A percentile compares a stretch with the other conserved stretches of the same genome.
These are phyloP conservation scores for Gossypium thurberi DNA, from an alignment of 345 rosid genomes.

Conservation along the genomic window DNA sequence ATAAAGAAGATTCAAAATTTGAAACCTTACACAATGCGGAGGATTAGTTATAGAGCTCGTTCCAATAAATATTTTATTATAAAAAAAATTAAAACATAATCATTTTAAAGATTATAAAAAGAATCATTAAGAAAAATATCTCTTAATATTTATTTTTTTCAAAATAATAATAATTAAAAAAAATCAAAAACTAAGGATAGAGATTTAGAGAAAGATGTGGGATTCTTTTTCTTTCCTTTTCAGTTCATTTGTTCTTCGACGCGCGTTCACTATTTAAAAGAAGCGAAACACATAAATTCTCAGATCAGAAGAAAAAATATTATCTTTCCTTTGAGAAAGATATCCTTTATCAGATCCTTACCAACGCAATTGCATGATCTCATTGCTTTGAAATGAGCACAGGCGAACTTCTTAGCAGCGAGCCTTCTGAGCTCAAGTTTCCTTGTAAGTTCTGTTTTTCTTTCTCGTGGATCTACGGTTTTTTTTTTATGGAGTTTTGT, in stretches of 20 bases:
- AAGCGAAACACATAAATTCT: not conserved
- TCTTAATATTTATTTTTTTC: too few relatives aligned
- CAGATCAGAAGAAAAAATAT: not conserved
- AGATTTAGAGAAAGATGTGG: not conserved
- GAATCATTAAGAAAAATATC: too few relatives aligned
- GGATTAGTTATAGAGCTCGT: too few relatives aligned
- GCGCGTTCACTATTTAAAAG: slow-evolving; percentile 3
- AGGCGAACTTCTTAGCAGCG: slow-evolving; percentile 67
- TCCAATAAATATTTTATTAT: rapidly evolving
- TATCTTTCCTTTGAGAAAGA: not conserved
- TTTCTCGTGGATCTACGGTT: slow-evolving; percentile 10
- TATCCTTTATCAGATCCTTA: slow-evolving; percentile 3
- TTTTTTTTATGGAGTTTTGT: slow-evolving; percentile 14
- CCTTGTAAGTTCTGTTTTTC: slow-evolving; percentile 35
- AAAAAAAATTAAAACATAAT: too few relatives aligned
- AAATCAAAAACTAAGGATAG: not conserved
- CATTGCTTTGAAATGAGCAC: slow-evolving; percentile 41
- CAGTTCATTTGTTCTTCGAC: not conserved
- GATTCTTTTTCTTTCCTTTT: not conserved
- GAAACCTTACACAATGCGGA: rapidly evolving
- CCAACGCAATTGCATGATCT: not conserved
- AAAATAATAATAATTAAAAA: too few relatives aligned
- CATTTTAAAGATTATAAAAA: too few relatives aligned
- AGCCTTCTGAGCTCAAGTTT: slow-evolving; percentile 72
- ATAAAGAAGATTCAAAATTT: too few relatives aligned